Base-by-base conservation (phyloP, 202 grass and related monocot genomes). In the Schoenoplectus triqueter region DNA sequence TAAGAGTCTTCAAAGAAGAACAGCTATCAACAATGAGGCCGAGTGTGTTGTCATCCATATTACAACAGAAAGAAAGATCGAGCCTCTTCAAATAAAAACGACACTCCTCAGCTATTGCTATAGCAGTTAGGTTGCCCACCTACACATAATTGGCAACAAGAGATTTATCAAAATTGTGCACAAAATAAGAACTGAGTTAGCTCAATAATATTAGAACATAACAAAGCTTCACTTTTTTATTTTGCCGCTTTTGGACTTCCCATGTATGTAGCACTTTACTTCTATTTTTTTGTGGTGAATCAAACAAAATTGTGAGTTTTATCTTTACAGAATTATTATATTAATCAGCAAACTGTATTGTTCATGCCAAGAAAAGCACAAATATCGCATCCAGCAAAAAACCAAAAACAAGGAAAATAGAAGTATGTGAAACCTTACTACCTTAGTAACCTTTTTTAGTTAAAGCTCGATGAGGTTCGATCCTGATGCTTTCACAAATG, bases 41-140 rank as follows among this genome's bases (percentile, higher is more conserved):
- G 73, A 98, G 86, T 85, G 93, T 90, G 82, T 94, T 87, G 66
- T 98, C 87, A 78, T 79, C 92, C 88, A 98, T 86, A 61, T 89
- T 71, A 49, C 88, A 90, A 50, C 93, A 98, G 70, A 98, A 98
- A 65, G 96, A 98, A 77, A 98, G 86, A 94, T 98, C 93, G 22
- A 98, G 87, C 52, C 75, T 84, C 31, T 95, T 85, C 66, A 98
- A 91, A 59, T 5, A 0, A 40, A 18, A 49, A 20, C 14, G 3
- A 13, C 86, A 95, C 20, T 69, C 88, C 1, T 9, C 13, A 75
- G 88, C 88, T 84, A 98, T 95, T 8, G 93, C 91, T 62, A 84
- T 62, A 51, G 96, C 93, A 80, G 96, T 95, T 64, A 91, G 88
- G 59, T 94, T 62, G 75, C 90, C 90, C 89, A 54, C 90, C 96